These are phyloP conservation scores for Pythium phragmitis DNA, from an alignment of 352 stramenopile genomes.

Conservation along the genomic window DNA sequence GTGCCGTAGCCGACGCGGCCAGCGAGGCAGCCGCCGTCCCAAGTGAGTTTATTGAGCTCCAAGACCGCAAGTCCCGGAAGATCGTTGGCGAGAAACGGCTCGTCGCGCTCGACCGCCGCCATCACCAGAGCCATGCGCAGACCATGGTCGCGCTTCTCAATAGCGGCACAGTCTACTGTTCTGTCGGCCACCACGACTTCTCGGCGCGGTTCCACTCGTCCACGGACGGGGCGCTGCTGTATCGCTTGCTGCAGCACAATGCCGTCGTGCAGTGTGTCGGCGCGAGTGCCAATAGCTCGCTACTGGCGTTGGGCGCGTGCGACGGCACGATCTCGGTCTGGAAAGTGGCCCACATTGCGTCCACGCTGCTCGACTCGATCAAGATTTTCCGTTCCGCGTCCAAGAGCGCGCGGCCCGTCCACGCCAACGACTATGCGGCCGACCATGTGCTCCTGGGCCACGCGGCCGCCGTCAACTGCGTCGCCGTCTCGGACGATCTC, in stretches of 20 bases:
- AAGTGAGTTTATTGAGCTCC: slow-evolving; percentile 26
- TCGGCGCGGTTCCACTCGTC: slow-evolving; percentile 75
- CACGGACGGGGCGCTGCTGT: slow-evolving; percentile 64
- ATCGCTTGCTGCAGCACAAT: slow-evolving; percentile 72
- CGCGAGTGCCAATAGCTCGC: slow-evolving; percentile 42
- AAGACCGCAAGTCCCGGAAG: slow-evolving; percentile 64
- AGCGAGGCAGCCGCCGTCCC: neutral
- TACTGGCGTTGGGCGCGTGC: slow-evolving; percentile 54
- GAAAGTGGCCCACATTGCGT: slow-evolving; percentile 66
- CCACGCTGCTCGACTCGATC: slow-evolving; percentile 69
- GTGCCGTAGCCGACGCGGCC: neutral
- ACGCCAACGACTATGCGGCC: slow-evolving; percentile 71
- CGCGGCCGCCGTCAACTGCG: slow-evolving; percentile 55
- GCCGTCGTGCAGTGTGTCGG: slow-evolving; percentile 65
- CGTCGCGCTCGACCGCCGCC: slow-evolving; percentile 23
- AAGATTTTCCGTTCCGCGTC: slow-evolving; percentile 65
- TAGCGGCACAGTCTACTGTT: slow-evolving; percentile 53
- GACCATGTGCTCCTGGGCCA: slow-evolving; percentile 79
- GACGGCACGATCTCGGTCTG: slow-evolving; percentile 82
- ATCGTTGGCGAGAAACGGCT: slow-evolving; percentile 47
- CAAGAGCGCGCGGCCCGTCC: slow-evolving; percentile 58
- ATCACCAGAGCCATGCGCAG: neutral
- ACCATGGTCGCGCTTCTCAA: slow-evolving; percentile 52
- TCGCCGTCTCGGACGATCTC: slow-evolving; percentile 69
- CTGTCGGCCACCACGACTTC: slow-evolving; percentile 71